These are phyloP conservation scores for Psophocarpus tetragonolobus DNA, from an alignment of 306 rosid species.

Conservation along the genomic window DNA sequence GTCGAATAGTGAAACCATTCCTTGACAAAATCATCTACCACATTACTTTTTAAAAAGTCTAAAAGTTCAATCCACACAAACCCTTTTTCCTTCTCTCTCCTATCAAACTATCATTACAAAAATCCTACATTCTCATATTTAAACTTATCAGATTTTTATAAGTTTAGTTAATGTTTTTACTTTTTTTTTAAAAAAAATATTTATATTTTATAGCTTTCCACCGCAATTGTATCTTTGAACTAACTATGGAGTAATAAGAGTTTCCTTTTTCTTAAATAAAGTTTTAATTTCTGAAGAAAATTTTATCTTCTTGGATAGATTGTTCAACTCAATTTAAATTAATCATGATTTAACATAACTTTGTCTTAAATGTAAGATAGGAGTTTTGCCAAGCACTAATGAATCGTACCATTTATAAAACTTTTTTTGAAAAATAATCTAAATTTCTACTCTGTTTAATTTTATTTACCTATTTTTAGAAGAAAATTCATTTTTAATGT, in stretches of 20 bases:
- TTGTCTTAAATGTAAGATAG: not conserved
- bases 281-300: not conserved
- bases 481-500: not conserved
- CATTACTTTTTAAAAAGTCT: constrained; percentile 31
- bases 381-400: not conserved
- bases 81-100: not conserved
- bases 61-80: constrained; percentile 26
- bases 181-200: not conserved
- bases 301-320: not conserved
- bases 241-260: not conserved
- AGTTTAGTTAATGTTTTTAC: not conserved
- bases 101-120: not conserved
- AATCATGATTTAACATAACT: not conserved
- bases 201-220: not conserved
- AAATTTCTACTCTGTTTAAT: not conserved
- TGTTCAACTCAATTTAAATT: not conserved
- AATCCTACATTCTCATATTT: not conserved
- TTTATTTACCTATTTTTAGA: not conserved
- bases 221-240: not conserved
- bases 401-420: not conserved
- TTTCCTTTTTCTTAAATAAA: not conserved
- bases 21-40: constrained; percentile 40
- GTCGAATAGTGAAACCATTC: constrained; percentile 33
- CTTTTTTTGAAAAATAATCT: not conserved
- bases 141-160: not conserved